A percentile compares a stretch with the other conserved stretches of the same genome.
phyloP scores from a whole-genome alignment of 2,329 filamentous ascomycete genomes.

The Aureobasidium sp. region DNA sequence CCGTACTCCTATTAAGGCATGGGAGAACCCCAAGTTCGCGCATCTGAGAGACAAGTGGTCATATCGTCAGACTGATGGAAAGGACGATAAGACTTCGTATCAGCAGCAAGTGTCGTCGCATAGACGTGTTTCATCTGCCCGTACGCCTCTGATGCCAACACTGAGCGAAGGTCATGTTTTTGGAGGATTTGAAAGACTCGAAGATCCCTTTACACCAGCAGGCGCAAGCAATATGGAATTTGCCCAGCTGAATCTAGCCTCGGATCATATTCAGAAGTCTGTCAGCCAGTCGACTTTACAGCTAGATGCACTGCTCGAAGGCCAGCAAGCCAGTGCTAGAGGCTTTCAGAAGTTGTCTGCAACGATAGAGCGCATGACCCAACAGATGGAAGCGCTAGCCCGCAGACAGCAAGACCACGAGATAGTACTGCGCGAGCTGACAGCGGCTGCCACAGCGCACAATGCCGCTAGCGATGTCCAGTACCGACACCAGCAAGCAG shows the following conservation, averaged over 20 bases:
- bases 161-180: constrained; percentile 9
- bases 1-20: constrained; percentile 24
- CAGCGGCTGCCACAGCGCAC: background rate
- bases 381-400: constrained; percentile 3
- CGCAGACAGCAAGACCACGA: constrained; percentile 10
- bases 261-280: constrained; percentile 12
- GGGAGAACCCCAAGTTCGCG: constrained; percentile 25
- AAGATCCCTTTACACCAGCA: constrained; percentile 17
- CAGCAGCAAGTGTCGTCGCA: background rate
- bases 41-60: constrained; percentile 29
- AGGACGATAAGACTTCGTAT: constrained; percentile 19
- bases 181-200: constrained; percentile 5
- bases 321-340: constrained; percentile 17
- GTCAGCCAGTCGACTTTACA: constrained; percentile 11
- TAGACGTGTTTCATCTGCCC: background rate
- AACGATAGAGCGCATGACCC: constrained; percentile 16
- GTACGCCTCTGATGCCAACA: constrained; percentile 15
- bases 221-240: constrained; percentile 7
- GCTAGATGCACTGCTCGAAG: constrained; percentile 18
- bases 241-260: constrained; percentile 17
- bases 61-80: constrained; percentile 26
- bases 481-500: constrained; percentile 14
- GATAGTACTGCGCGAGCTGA: constrained; percentile 4
- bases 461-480: constrained; percentile 9
- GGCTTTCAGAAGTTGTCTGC: constrained; percentile 17